These are phyloP conservation scores for Escovopsis sp. DNA, from an alignment of 2,329 filamentous ascomycete genomes.

Conservation along the genomic window DNA sequence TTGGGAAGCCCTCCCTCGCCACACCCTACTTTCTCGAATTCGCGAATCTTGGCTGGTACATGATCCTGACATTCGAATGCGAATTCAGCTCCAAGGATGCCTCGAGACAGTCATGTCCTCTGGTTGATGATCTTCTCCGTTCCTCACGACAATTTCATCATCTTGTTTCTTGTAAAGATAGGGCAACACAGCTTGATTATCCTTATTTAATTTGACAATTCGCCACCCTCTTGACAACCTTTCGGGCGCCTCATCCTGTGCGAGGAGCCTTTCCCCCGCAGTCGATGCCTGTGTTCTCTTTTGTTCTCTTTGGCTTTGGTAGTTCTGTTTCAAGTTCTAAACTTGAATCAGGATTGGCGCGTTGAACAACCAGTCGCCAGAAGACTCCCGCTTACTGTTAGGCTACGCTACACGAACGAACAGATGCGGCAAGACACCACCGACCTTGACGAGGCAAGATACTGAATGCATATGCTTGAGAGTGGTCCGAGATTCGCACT, in stretches of 20 bases:
- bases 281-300: background rate
- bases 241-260: background rate
- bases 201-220: background rate
- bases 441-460: too few relatives aligned
- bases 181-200: background rate
- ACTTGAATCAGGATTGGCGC: too few relatives aligned
- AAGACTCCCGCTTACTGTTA: too few relatives aligned
- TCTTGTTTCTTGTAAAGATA: background rate
- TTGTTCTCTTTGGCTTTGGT: too few relatives aligned
- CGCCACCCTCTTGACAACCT: background rate
- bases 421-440: too few relatives aligned
- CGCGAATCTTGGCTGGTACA: too few relatives aligned
- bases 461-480: too few relatives aligned
- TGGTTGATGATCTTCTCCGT: background rate
- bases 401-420: too few relatives aligned
- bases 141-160: slow-evolving; percentile 1
- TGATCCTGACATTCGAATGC: too few relatives aligned
- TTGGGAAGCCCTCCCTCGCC: background rate
- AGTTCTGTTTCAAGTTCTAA: too few relatives aligned
- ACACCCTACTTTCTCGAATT: background rate
- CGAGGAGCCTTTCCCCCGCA: background rate
- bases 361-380: too few relatives aligned
- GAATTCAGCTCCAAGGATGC: slow-evolving; percentile 14
- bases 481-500: background rate
- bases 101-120: slow-evolving; percentile 11